These are phyloP conservation scores for slime mould (Dictyostelium discoideum) DNA, from an alignment of 78 protist genomes.

Conservation along the genomic window dicty_2.7 NC_007088.5:5310001-5310500, in stretches of 20 bases:
- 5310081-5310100: not conserved
- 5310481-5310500: slow-evolving; percentile 54
- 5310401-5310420: slow-evolving; percentile 58
- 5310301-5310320: slow-evolving; percentile 58
- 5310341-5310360: slow-evolving; percentile 63
- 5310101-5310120: slow-evolving; percentile 7
- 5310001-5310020: not conserved
- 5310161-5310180: not conserved
- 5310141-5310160: not conserved
- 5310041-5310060: not conserved
- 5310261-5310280: slow-evolving; percentile 65
- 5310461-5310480: slow-evolving; percentile 34
- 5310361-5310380: slow-evolving; percentile 59
- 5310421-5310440: slow-evolving; percentile 65
- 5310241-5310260: slow-evolving; percentile 43
- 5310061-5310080: not conserved
- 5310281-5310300: slow-evolving; percentile 44
- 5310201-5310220: slow-evolving; percentile 30
- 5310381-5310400: slow-evolving; percentile 65
- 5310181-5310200: not conserved
- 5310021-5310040: not conserved
- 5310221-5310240: not conserved
- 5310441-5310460: slow-evolving; percentile 65
- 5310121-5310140: not conserved
- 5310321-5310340: slow-evolving; percentile 81